A percentile compares a stretch with the other conserved stretches of the same genome.
Conservation (phyloP, 345 rosid species). For the Kandelia obovata region DNA sequence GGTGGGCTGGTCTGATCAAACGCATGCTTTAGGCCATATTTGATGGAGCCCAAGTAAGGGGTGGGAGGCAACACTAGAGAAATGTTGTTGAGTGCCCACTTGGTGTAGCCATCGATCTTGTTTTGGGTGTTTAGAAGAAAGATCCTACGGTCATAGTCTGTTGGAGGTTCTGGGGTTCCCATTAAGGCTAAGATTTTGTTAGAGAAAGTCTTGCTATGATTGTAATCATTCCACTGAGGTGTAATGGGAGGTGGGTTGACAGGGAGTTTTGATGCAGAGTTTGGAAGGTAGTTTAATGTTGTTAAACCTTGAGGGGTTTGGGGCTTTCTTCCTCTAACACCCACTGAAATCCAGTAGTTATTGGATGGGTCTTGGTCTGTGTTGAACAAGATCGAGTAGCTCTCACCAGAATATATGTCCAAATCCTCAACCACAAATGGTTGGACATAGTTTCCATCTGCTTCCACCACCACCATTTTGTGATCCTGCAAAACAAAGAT, state of each 20-base stretch:
- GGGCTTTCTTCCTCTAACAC: slow-evolving; percentile 58
- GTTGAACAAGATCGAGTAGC: slow-evolving; percentile 62
- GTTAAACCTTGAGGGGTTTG: slow-evolving; percentile 57
- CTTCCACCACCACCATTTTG: slow-evolving; percentile 74
- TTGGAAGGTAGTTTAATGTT: slow-evolving; percentile 46
- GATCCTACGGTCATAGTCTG: slow-evolving; percentile 30
- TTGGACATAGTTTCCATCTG: slow-evolving; percentile 76
- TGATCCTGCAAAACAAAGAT: slow-evolving; percentile 44
- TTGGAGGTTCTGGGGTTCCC: slow-evolving; percentile 50
- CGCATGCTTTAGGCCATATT: slow-evolving; percentile 33
- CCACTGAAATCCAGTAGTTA: slow-evolving; percentile 58
- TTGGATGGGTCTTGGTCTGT: slow-evolving; percentile 47
- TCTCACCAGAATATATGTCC: slow-evolving; percentile 79
- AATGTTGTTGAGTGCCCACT: slow-evolving; percentile 76
- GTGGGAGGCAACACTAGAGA: slow-evolving; percentile 58
- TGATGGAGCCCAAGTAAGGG: slow-evolving; percentile 75
- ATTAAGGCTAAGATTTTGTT: slow-evolving; percentile 33
- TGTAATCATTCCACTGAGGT: slow-evolving; percentile 61
- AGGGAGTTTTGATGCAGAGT: slow-evolving; percentile 39
- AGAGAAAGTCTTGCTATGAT: slow-evolving; percentile 45
- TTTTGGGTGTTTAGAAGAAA: slow-evolving; percentile 76
- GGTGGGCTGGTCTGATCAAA: slow-evolving; percentile 50
- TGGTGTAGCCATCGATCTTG: slow-evolving; percentile 40
- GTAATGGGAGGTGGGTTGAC: slow-evolving; percentile 48
- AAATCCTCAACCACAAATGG: slow-evolving; percentile 55